A percentile compares a stretch with the other conserved stretches of the same genome.
Evolutionary conservation across 257 asterid species (phyloP).

Genomic region (Knoxia roxburghii): DNA sequence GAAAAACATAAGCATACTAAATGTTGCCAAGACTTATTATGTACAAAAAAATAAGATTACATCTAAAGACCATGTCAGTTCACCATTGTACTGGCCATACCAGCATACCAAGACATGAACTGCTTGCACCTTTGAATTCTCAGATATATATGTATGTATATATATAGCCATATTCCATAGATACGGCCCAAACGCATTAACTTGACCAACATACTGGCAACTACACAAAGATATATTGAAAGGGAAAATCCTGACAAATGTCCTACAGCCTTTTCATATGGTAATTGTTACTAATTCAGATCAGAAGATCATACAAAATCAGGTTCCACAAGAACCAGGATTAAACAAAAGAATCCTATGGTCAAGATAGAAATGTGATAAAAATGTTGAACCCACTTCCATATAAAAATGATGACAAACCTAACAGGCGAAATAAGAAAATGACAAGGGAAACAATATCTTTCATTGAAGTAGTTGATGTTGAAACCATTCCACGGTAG

Average conservation of each 20-base stretch:
- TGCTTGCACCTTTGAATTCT: background rate
- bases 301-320: background rate
- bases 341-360: background rate
- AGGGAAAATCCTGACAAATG: background rate
- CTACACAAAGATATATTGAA: background rate
- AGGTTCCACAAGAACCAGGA: background rate
- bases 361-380: too few species aligned
- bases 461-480: too few species aligned
- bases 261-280: background rate
- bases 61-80: background rate
- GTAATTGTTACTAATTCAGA: background rate
- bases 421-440: background rate
- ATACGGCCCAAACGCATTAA: background rate
- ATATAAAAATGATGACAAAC: background rate
- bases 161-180: background rate
- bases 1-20: background rate
- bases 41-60: background rate
- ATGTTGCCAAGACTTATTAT: background rate
- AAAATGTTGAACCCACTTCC: background rate
- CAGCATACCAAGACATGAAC: background rate
- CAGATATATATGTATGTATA: too few species aligned
- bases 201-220: background rate
- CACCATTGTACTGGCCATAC: background rate
- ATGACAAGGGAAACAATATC: background rate
- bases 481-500: too few species aligned